Conservation (phyloP, 371 early-diverging fungal genomes). For the Saksenaea vasiformis region DNA sequence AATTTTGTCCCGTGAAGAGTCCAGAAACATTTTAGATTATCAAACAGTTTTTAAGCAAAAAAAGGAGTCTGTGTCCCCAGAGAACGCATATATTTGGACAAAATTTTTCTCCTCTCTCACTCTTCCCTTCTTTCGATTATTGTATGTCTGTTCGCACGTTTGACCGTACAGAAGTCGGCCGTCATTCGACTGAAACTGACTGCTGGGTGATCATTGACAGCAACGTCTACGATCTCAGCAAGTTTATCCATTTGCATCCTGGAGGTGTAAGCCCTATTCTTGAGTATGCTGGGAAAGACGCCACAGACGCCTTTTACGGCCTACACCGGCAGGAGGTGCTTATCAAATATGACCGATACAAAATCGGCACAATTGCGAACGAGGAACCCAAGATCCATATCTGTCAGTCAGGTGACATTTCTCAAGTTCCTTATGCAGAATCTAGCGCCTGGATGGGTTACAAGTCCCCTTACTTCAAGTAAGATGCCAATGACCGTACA, state of each 20-base stretch:
- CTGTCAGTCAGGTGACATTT: constrained; percentile 1
- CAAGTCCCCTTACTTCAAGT: constrained; percentile 59
- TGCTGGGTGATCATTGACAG: constrained; percentile 85
- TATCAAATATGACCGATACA: constrained; percentile 28
- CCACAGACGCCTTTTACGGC: constrained; percentile 67
- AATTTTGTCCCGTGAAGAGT: neutral
- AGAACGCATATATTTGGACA: too few species aligned
- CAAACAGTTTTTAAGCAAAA: neutral
- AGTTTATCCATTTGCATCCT: constrained; percentile 88
- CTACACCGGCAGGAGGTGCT: constrained; percentile 73
- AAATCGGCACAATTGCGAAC: constrained; percentile 54
- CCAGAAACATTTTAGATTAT: too few species aligned
- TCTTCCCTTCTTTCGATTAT: neutral
- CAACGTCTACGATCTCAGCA: constrained; percentile 87
- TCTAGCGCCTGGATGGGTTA: constrained; percentile 47
- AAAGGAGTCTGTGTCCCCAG: neutral
- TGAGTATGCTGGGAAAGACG: constrained; percentile 77
- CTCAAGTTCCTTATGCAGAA: constrained; percentile 55
- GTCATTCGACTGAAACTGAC: constrained; percentile 74
- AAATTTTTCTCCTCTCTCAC: neutral
- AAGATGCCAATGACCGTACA: neutral
- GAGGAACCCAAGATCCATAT: constrained; percentile 25
- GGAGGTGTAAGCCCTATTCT: constrained; percentile 82
- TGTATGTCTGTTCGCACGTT: constrained; percentile 26
- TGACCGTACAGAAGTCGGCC: constrained; percentile 70